Evolutionary conservation across 345 rosid genomes (phyloP).

Genomic region (Carallia brachiata): DNA sequence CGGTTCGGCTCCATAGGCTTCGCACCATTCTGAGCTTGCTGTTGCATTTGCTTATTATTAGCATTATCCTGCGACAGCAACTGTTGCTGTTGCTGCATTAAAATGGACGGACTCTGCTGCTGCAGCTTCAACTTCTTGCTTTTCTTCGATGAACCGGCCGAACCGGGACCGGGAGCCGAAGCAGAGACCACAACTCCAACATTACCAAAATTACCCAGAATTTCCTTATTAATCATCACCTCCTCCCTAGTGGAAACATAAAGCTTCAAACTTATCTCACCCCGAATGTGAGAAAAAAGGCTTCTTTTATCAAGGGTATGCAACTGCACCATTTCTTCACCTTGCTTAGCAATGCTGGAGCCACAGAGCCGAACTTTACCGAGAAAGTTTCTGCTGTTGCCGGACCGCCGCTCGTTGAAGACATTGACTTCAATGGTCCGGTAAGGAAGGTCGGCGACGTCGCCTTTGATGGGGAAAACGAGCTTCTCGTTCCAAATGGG

Average conservation of each 20-base stretch:
- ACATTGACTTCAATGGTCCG: slow-evolving; percentile 50
- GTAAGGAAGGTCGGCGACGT: slow-evolving; percentile 53
- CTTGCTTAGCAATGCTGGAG: slow-evolving; percentile 42
- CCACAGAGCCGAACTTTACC: slow-evolving; percentile 63
- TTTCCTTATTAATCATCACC: slow-evolving; percentile 14
- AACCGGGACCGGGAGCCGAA: slow-evolving; percentile 11
- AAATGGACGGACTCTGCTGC: slow-evolving; percentile 31
- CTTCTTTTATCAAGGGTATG: slow-evolving; percentile 65
- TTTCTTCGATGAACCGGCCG: slow-evolving; percentile 37
- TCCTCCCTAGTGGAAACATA: slow-evolving; percentile 39
- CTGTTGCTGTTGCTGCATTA: slow-evolving; percentile 39
- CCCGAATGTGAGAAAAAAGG: slow-evolving; percentile 64
- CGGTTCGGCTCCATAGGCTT: slow-evolving; percentile 41
- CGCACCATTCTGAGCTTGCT: slow-evolving; percentile 35
- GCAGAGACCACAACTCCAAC: slow-evolving; percentile 19
- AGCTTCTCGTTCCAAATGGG: slow-evolving; percentile 81
- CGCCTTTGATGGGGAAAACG: slow-evolving; percentile 45
- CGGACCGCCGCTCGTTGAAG: slow-evolving; percentile 58
- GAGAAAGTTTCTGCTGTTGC: slow-evolving; percentile 53
- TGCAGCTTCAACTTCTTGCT: slow-evolving; percentile 54
- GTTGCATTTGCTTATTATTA: slow-evolving; percentile 28
- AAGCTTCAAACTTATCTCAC: slow-evolving; percentile 59
- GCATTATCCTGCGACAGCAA: slow-evolving; percentile 24
- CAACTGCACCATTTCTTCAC: slow-evolving; percentile 45
- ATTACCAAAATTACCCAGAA: slow-evolving; percentile 16